Percentiles rank a stretch among this genome's conserved stretches.
Conservation (phyloP, 768 basidiomycete species). For the Lactarius pseudohatsudake region DNA sequence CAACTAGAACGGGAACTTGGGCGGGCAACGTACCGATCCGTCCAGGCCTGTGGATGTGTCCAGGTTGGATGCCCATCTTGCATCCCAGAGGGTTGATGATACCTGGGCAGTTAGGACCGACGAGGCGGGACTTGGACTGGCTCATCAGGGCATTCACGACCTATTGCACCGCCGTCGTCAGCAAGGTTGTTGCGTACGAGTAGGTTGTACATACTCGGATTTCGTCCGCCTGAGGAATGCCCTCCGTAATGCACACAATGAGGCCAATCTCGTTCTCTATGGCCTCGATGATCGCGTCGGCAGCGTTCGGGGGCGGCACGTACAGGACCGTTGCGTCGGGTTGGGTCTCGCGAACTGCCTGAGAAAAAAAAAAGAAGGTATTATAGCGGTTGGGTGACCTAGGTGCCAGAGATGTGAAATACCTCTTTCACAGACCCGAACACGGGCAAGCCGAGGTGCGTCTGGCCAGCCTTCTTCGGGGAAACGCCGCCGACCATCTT, state of each 20-base stretch:
- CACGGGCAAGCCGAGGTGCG: conserved; percentile 92
- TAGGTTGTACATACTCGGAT: conserved; percentile 60
- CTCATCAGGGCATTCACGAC: conserved; percentile 92
- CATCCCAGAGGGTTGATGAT: conserved; percentile 96
- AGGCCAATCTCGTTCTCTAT: conserved; percentile 97
- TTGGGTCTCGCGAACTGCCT: conserved; percentile 84
- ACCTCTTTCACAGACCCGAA: conserved; percentile 93
- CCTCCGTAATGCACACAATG: conserved; percentile 98
- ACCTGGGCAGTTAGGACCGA: conserved; percentile 98
- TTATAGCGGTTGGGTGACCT: conserved; percentile 8
- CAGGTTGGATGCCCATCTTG: conserved; percentile 99
- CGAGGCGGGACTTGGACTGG: conserved; percentile 92
- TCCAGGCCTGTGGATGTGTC: conserved; percentile 95
- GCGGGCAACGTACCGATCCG: conserved; percentile 69
- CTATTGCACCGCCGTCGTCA: conserved; percentile 40
- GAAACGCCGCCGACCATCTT: conserved; percentile 98
- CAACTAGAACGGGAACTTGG: not conserved
- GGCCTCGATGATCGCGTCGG: conserved; percentile 97
- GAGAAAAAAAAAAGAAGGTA: conserved; percentile 16
- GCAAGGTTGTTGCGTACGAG: not conserved
- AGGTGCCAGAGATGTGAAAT: conserved; percentile 20
- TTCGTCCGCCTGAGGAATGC: conserved; percentile 97
- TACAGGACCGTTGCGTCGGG: conserved; percentile 97
- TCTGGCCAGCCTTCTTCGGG: conserved; percentile 94
- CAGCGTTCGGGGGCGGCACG: conserved; percentile 94